Evolutionary conservation across 306 rosid genomes (phyloP).

Genomic region (Biancaea sappan): DNA sequence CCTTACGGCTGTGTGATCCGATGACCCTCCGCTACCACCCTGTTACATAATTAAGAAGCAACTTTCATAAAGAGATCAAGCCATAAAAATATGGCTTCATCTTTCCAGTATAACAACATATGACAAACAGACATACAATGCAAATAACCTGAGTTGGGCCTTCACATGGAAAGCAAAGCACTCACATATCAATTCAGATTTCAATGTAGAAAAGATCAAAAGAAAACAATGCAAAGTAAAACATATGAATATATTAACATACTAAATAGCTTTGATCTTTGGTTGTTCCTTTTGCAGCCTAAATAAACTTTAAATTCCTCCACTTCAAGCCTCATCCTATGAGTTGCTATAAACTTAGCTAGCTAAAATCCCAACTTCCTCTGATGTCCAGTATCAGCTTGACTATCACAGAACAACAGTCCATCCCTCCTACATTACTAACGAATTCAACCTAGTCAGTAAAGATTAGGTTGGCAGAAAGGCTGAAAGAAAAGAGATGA

Average conservation of each 20-base stretch:
- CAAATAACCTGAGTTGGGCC: neutral
- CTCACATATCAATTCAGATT: neutral
- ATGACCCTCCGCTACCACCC: constrained; percentile 41
- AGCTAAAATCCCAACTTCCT: neutral
- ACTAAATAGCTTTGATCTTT: constrained; percentile 10
- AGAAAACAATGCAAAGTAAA: neutral
- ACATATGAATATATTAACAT: constrained; percentile 17
- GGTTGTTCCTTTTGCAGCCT: constrained; percentile 21
- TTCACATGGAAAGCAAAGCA: neutral
- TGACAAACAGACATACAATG: constrained; percentile 12
- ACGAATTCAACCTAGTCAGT: constrained; percentile 12
- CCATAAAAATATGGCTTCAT: constrained; percentile 10
- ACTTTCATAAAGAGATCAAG: constrained; percentile 29
- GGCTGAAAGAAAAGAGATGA: constrained; percentile 14
- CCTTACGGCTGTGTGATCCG: constrained; percentile 37
- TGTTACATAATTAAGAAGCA: constrained; percentile 39
- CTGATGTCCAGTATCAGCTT: neutral
- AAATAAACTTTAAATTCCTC: constrained; percentile 12
- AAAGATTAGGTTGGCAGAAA: constrained; percentile 1
- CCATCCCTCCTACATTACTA: neutral
- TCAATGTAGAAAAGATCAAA: neutral
- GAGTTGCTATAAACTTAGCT: neutral
- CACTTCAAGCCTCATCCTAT: constrained; percentile 2
- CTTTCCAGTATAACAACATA: neutral
- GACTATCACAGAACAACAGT: neutral